Conservation (phyloP, 495 filamentous ascomycete species). For the Tuber melanosporum region DNA sequence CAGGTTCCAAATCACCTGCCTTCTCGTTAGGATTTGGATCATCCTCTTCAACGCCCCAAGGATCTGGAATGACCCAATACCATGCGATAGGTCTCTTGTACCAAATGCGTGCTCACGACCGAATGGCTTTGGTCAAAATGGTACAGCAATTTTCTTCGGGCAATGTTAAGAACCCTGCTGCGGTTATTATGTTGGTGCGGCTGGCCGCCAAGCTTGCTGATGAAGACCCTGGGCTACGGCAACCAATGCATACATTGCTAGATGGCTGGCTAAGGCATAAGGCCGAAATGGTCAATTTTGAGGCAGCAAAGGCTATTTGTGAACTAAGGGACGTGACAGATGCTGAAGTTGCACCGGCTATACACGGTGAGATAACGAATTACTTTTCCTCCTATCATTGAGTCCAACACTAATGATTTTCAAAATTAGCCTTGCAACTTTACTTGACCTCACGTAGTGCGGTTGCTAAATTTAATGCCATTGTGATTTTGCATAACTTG, state of each 20-base stretch:
- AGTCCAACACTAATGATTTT: background rate
- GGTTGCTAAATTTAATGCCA: slow-evolving; percentile 95
- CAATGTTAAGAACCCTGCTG: slow-evolving; percentile 89
- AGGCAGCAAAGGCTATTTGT: slow-evolving; percentile 96
- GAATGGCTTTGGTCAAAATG: slow-evolving; percentile 99
- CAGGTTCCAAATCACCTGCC: slow-evolving; percentile 74
- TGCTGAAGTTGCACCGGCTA: slow-evolving; percentile 81
- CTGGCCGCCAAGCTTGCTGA: slow-evolving; percentile 91
- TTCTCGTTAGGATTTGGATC: slow-evolving; percentile 85
- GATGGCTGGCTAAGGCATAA: slow-evolving; percentile 97
- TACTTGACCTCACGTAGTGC: slow-evolving; percentile 95
- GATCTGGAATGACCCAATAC: slow-evolving; percentile 85
- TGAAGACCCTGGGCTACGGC: slow-evolving; percentile 80
- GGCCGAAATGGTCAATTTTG: slow-evolving; percentile 99
- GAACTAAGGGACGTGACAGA: slow-evolving; percentile 90
- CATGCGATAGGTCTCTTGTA: slow-evolving; percentile 96
- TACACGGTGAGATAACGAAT: slow-evolving; percentile 52
- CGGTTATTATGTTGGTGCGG: slow-evolving; percentile 82
- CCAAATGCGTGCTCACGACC: slow-evolving; percentile 94
- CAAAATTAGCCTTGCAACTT: slow-evolving; percentile 64
- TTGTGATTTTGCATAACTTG: slow-evolving; percentile 92
- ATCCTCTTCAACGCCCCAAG: slow-evolving; percentile 35
- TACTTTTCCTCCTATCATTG: background rate
- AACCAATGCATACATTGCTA: slow-evolving; percentile 88
- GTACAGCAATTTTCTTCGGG: slow-evolving; percentile 93